A percentile compares a stretch with the other conserved stretches of the same genome.
phyloP scores from a whole-genome alignment of 2,329 filamentous ascomycete species.

The Botrytis cinerea region DNA sequence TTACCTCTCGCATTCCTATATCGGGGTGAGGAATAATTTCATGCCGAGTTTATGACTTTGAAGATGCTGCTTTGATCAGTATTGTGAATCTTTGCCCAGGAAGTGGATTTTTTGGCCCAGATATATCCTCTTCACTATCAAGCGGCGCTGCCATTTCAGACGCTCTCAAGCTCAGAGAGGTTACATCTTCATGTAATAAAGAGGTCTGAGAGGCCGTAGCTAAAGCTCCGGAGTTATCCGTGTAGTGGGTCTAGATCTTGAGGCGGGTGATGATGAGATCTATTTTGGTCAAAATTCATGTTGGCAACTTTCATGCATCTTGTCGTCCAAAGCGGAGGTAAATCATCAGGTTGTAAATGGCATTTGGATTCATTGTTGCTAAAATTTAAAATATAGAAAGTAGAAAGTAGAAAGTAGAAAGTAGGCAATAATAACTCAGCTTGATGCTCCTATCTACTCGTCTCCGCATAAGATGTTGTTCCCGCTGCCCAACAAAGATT shows the following conservation, averaged over 20 bases:
- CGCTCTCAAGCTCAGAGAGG: neutral
- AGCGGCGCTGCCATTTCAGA: neutral
- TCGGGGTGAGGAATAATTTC: neutral
- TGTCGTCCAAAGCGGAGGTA: neutral
- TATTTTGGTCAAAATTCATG: neutral
- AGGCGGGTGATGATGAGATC: neutral
- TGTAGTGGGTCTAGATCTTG: neutral
- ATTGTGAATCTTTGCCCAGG: neutral
- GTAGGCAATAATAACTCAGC: neutral
- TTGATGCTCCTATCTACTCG: neutral
- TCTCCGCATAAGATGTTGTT: neutral
- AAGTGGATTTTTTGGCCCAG: neutral
- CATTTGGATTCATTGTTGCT: neutral
- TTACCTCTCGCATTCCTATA: neutral
- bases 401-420: neutral
- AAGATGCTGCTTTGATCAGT: neutral
- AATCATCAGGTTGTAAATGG: neutral
- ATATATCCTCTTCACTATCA: neutral
- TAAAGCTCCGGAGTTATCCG: neutral
- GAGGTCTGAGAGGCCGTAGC: neutral
- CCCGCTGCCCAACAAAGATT: neutral
- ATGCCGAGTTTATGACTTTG: neutral
- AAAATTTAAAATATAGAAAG: neutral
- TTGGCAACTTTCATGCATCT: neutral
- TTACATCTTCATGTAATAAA: neutral